phyloP scores from a whole-genome alignment of 306 rosid species.

The Cicer cuneatum region DNA sequence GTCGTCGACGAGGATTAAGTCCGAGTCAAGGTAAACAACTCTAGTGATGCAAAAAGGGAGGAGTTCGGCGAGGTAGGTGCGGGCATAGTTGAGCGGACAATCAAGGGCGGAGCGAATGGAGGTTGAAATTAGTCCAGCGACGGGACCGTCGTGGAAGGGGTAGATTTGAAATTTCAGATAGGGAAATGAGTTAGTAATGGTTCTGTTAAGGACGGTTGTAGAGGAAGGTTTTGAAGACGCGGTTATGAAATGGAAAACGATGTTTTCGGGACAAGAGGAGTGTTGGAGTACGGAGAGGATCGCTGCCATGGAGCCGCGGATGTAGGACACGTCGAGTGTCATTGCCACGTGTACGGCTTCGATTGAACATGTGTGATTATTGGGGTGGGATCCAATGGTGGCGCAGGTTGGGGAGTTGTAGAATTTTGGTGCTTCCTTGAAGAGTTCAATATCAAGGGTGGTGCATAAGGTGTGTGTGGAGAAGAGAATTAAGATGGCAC shows the following conservation, averaged over 20 bases:
- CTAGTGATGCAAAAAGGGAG: constrained; percentile 60
- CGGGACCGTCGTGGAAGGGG: constrained; percentile 68
- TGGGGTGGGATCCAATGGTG: not conserved
- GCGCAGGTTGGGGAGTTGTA: constrained; percentile 76
- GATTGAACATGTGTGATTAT: constrained; percentile 41
- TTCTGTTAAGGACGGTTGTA: constrained; percentile 36
- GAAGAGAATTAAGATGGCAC: not conserved
- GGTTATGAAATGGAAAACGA: constrained; percentile 73
- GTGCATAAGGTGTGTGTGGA: constrained; percentile 19
- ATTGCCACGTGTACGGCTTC: constrained; percentile 75
- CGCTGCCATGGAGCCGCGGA: constrained; percentile 96
- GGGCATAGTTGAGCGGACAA: constrained; percentile 85
- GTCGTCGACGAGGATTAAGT: constrained; percentile 86
- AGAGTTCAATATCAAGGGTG: constrained; percentile 34
- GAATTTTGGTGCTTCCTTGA: constrained; percentile 87
- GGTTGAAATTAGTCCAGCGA: constrained; percentile 79
- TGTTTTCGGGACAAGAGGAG: constrained; percentile 84
- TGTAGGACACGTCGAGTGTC: constrained; percentile 84
- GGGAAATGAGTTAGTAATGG: constrained; percentile 64
- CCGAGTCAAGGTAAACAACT: constrained; percentile 91
- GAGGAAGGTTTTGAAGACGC: constrained; percentile 51
- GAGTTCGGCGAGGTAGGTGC: constrained; percentile 67
- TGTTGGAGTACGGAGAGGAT: constrained; percentile 87
- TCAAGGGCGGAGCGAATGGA: constrained; percentile 89
- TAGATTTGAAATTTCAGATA: constrained; percentile 71